Evolutionary conservation across 2,329 filamentous ascomycete species (phyloP).

Genomic region (Pyrenochaeta sp.): DNA sequence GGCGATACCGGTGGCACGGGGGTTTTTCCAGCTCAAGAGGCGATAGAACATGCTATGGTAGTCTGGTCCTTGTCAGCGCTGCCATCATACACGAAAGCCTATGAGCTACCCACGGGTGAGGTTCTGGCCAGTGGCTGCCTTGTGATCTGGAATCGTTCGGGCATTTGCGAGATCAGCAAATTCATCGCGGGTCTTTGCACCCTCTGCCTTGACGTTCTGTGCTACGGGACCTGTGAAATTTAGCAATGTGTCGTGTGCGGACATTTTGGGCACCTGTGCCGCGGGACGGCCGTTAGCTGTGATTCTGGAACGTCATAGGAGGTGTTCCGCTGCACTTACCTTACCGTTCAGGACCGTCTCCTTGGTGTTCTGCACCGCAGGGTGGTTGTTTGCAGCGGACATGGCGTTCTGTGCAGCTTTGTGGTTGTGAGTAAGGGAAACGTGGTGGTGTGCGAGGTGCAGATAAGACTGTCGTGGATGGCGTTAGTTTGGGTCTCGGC

Average conservation of each 20-base stretch:
- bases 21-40: constrained; percentile 72
- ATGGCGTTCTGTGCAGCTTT: constrained; percentile 60
- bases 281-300: constrained; percentile 40
- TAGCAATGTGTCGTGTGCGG: constrained; percentile 31
- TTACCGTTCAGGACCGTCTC: constrained; percentile 55
- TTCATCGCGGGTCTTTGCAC: constrained; percentile 64
- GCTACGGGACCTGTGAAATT: constrained; percentile 60
- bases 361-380: constrained; percentile 57
- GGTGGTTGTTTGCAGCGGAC: constrained; percentile 59
- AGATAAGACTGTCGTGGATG: constrained; percentile 49
- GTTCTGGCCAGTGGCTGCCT: constrained; percentile 67
- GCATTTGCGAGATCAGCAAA: constrained; percentile 66
- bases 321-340: constrained; percentile 40
- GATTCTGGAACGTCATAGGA: constrained; percentile 4
- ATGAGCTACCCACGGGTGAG: constrained; percentile 62
- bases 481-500: constrained; percentile 49
- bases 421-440: constrained; percentile 40
- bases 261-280: constrained; percentile 36
- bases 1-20: constrained; percentile 68
- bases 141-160: constrained; percentile 61
- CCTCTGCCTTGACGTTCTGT: constrained; percentile 65
- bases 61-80: constrained; percentile 52
- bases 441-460: constrained; percentile 42
- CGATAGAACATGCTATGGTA: constrained; percentile 74
- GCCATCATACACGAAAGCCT: not conserved